phyloP scores from a whole-genome alignment of 108 stramenopile genomes.

The Craspedostauros australis region DNA sequence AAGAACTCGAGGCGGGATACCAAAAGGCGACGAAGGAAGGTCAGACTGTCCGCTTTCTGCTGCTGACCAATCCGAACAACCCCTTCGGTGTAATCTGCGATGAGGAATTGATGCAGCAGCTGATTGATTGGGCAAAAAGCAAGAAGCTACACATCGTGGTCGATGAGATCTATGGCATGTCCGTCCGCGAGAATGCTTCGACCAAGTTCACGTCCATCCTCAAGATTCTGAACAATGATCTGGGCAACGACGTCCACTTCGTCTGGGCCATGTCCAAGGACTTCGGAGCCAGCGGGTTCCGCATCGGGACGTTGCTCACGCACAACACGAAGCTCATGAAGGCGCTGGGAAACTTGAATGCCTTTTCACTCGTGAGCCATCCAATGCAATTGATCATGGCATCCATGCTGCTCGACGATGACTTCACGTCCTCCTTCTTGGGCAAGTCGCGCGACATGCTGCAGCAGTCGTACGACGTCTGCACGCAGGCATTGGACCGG shows the following conservation, averaged over 20 bases:
- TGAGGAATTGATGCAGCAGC: conserved; percentile 2
- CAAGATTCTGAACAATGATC: not conserved
- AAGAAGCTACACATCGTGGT: conserved; percentile 28
- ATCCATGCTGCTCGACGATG: conserved; percentile 10
- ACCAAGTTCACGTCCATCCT: not conserved
- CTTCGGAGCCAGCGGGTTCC: conserved; percentile 32
- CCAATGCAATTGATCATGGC: conserved; percentile 12
- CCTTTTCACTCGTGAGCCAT: conserved; percentile 2
- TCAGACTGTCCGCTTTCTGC: conserved; percentile 4
- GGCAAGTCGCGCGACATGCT: conserved; percentile 9
- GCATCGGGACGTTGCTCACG: conserved; percentile 27
- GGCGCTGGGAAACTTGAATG: conserved; percentile 7
- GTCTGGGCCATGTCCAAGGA: conserved; percentile 36
- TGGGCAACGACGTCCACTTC: conserved; percentile 25
- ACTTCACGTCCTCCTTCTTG: conserved; percentile 10
- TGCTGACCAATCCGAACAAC: conserved; percentile 26
- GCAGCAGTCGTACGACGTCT: conserved; percentile 5
- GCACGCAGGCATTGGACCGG: conserved; percentile 6
- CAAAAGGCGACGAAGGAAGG: conserved; percentile 2
- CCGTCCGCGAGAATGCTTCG: conserved; percentile 6
- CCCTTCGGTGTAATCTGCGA: conserved; percentile 16
- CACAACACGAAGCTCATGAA: conserved; percentile 16
- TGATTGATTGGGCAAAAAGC: conserved; percentile 17
- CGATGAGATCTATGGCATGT: conserved; percentile 34
- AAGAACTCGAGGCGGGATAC: conserved; percentile 6